Base-by-base conservation (phyloP, 2,329 filamentous ascomycete genomes). In the Hypoxylon sp. region DNA sequence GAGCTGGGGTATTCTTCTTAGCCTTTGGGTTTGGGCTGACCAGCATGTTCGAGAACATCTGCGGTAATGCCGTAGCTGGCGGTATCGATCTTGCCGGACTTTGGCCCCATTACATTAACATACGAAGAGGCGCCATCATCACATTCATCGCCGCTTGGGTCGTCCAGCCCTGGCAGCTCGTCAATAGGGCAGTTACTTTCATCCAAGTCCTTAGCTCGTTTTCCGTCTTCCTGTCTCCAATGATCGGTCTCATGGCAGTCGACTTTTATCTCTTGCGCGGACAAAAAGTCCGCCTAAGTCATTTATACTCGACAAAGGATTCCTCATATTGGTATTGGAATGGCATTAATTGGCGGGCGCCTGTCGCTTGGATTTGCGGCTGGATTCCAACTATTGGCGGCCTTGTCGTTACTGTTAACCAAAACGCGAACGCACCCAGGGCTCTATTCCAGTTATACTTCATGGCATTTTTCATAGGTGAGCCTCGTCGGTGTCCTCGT, bases 381-480 rank as follows among this genome's bases (percentile, higher is more conserved):
- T 83, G 81, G 80, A 76, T 76, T 13, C 82, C 81, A 2, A 83
- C 80, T 0, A 77, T 85, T 49, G 77, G 82, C 7, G 80, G 81
- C 6, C 70, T 82, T 30, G 53, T 83, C 19, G 73, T 80, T 56
- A 80, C 69, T 36, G 71, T 74, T 5, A 58, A 55, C 1, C 49
- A 66, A n/a, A 65, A 73, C 62, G 5, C 51, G 10, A 45, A 74
- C 58, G 79, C 81, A 3, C 76, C 81, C 2, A 74, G 74, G 30
- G 75, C 74, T 2, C 66, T 83, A 36, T 79, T 79, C n/a, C 75
- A 85, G 69, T 68, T 85, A 17, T 84, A 84, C 68, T 84, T 81
- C 62, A 81, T 82, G 75, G 81, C 83, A 0, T 85, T 84, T 64
- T 76, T 84, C 11, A 76, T 83, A 14, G 83, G 82, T 62, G 43